Evolutionary conservation across 2,329 filamentous ascomycete species (phyloP).

Genomic region (Aspergillus luchuensis): DNA sequence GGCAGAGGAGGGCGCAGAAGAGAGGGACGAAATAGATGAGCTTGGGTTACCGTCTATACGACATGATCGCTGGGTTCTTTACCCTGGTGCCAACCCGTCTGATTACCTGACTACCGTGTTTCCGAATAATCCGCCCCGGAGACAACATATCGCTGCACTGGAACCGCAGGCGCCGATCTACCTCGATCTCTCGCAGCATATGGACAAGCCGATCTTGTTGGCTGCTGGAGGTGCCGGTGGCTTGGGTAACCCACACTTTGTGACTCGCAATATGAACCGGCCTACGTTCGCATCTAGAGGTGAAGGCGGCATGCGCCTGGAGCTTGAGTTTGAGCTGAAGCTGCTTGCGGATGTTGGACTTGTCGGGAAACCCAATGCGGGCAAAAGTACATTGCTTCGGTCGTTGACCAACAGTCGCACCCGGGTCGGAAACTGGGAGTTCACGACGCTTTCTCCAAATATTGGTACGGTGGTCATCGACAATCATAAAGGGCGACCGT

Average conservation of each 20-base stretch:
- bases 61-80: slow-evolving; percentile 80
- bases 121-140: slow-evolving; percentile 58
- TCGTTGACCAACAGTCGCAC: slow-evolving; percentile 86
- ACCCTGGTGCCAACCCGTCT: slow-evolving; percentile 77
- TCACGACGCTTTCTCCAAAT: slow-evolving; percentile 92
- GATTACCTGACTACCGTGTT: slow-evolving; percentile 63
- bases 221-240: slow-evolving; percentile 87
- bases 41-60: slow-evolving; percentile 45
- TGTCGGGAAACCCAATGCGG: slow-evolving; percentile 92
- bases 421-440: slow-evolving; percentile 91
- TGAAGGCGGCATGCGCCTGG: slow-evolving; percentile 74
- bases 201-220: slow-evolving; percentile 79
- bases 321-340: slow-evolving; percentile 87
- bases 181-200: slow-evolving; percentile 73
- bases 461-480: slow-evolving; percentile 96
- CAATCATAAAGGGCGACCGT: slow-evolving; percentile 75
- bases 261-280: slow-evolving; percentile 69
- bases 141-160: slow-evolving; percentile 60
- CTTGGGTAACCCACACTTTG: slow-evolving; percentile 90
- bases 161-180: slow-evolving; percentile 74
- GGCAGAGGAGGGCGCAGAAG: slow-evolving; percentile 54
- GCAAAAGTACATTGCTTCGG: slow-evolving; percentile 89
- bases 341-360: slow-evolving; percentile 92
- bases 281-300: slow-evolving; percentile 90
- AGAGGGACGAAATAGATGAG: slow-evolving; percentile 45